A percentile compares a stretch with the other conserved stretches of the same genome.
These are phyloP conservation scores for Bisporella sp. DNA, from an alignment of 2,329 filamentous ascomycete genomes.

Conservation along the genomic window DNA sequence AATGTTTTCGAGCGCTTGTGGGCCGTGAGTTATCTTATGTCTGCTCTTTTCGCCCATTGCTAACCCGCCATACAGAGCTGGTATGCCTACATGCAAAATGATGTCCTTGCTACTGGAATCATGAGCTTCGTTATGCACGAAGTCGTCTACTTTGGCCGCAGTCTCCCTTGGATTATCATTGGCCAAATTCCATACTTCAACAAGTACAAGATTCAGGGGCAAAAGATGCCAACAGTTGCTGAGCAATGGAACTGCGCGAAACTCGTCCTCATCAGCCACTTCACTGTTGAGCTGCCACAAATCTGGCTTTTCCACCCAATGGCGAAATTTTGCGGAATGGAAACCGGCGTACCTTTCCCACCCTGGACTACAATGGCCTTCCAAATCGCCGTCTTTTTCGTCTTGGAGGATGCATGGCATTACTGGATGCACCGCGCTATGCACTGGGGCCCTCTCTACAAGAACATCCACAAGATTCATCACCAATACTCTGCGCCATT, in stretches of 20 bases:
- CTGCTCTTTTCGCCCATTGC: conserved; percentile 6
- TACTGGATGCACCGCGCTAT: conserved; percentile 93
- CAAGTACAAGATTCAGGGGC: conserved; percentile 86
- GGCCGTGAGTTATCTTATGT: conserved; percentile 51
- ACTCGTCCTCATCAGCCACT: conserved; percentile 89
- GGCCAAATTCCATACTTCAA: conserved; percentile 82
- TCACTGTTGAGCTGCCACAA: conserved; percentile 95
- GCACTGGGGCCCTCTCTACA: conserved; percentile 94
- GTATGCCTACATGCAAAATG: conserved; percentile 98
- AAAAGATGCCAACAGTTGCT: conserved; percentile 80
- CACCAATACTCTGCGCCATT: conserved; percentile 98
- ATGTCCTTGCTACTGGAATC: conserved; percentile 91
- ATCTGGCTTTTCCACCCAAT: conserved; percentile 99
- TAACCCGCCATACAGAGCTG: conserved; percentile 49
- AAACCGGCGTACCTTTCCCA: conserved; percentile 85
- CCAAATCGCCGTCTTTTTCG: conserved; percentile 90
- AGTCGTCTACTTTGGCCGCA: conserved; percentile 83
- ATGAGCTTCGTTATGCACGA: conserved; percentile 98
- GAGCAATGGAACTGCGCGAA: conserved; percentile 94
- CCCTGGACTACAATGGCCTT: conserved; percentile 76
- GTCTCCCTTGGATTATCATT: conserved; percentile 86
- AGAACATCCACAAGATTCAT: conserved; percentile 96
- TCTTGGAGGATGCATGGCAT: conserved; percentile 95
- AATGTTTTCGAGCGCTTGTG: conserved; percentile 84
- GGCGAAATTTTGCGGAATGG: conserved; percentile 85